Base-by-base conservation (phyloP, 2,329 filamentous ascomycete species). In the Endothia cerciana region DNA sequence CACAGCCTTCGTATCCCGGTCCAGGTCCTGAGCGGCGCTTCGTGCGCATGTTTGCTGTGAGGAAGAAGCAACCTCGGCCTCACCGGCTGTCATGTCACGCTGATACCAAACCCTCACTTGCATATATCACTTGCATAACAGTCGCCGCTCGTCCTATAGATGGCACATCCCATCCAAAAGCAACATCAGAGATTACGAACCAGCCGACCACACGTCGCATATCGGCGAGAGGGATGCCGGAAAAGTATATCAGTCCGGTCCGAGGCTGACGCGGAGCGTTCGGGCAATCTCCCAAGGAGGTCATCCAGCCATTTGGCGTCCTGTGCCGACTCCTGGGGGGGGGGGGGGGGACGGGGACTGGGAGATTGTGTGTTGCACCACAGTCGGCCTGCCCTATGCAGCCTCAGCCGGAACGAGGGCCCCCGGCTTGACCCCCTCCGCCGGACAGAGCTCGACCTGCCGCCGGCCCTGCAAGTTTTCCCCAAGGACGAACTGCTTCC, bases 401-500 rank as follows among this genome's bases (percentile, higher is more conserved):
- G 53, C 59, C 38, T 36, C 40, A 38, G 6, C 63, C 62, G 65
- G 62, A 40, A 65, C 62, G 62, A 65, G 43, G 17, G 30, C 41
- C 25, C 57, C 65, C 58, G 60, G 57, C 56, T 51, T 40, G 22
- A 57, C 25, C 28, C 53, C 53, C 60, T 67, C 62, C 58, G 62
- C 62, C 62, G 65, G 65, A 61, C 58, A 67, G 58, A 65, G 45
- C 56, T 63, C 65, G 65, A 67, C 60, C 55, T 56, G 58, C 25
- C 55, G 36, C 63, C 53, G 60, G 60, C 51, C 30, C 30, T 55
- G 51, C 28, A 36, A 3, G 51, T 55, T n/a, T 36, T 17, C 6
- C 22, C 28, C 51, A 49, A 25, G 22, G n/a, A n/a, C 1, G 13
- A 28, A 28, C 8, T 28, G n/a, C 47, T 13, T 28, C 25, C 25